phyloP scores from a whole-genome alignment of 768 basidiomycete species.

The Tephrocybe sp. region DNA sequence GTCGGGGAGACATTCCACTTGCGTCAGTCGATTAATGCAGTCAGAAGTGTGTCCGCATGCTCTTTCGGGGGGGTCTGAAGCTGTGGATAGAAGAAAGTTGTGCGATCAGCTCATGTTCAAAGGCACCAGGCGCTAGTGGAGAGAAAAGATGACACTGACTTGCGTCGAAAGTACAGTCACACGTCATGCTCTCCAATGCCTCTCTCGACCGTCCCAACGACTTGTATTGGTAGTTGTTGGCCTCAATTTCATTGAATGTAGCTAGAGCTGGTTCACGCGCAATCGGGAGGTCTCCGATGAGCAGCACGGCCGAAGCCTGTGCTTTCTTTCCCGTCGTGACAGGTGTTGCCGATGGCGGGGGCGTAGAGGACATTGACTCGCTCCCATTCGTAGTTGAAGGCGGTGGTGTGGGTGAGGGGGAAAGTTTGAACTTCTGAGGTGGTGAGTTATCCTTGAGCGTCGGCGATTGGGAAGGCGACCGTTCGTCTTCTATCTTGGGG shows the following conservation, averaged over 20 bases:
- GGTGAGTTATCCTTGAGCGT: slow-evolving; percentile 31
- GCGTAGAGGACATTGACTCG: slow-evolving; percentile 38
- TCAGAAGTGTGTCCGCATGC: slow-evolving; percentile 89
- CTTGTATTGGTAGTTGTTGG: slow-evolving; percentile 86
- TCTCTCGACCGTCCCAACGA: slow-evolving; percentile 86
- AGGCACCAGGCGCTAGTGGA: background rate
- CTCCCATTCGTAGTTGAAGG: slow-evolving; percentile 28
- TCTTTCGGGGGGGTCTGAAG: slow-evolving; percentile 50
- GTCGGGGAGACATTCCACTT: slow-evolving; percentile 90
- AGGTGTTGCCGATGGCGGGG: slow-evolving; percentile 28
- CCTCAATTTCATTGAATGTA: slow-evolving; percentile 69
- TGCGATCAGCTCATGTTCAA: slow-evolving; percentile 8
- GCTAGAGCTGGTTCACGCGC: slow-evolving; percentile 71
- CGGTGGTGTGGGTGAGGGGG: slow-evolving; percentile 33
- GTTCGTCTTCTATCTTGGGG: slow-evolving; percentile 24
- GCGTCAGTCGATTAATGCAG: slow-evolving; percentile 96
- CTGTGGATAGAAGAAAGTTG: slow-evolving; percentile 33
- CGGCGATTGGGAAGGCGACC: slow-evolving; percentile 34
- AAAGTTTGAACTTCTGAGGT: slow-evolving; percentile 31
- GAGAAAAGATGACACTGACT: slow-evolving; percentile 52
- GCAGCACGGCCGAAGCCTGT: slow-evolving; percentile 44
- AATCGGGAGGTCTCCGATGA: slow-evolving; percentile 78
- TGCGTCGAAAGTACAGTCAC: slow-evolving; percentile 85
- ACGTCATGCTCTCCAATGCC: slow-evolving; percentile 89
- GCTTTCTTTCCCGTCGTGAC: slow-evolving; percentile 32